Percentiles rank a stretch among this genome's conserved stretches.
Evolutionary conservation across 129 eudicot genomes (phyloP).

Genomic region (Rutidosis leptorrhynchoides): DNA sequence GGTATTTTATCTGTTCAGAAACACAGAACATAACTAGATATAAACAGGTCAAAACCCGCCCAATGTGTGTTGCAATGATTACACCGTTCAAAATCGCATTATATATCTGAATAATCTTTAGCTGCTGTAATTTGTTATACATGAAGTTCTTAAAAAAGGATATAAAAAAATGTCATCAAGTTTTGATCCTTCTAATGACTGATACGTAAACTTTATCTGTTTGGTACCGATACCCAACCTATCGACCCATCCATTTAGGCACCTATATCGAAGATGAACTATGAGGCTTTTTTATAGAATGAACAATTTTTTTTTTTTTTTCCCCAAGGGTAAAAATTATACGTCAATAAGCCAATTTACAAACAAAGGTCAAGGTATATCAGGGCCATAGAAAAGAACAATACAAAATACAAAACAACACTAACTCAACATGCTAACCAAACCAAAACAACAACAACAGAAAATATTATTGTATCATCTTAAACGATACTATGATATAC

Average conservation of each 20-base stretch:
- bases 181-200: neutral
- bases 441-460: too few species aligned
- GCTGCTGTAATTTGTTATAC: neutral
- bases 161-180: neutral
- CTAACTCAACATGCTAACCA: too few species aligned
- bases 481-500: neutral
- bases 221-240: neutral
- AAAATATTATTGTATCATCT: neutral
- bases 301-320: too few species aligned
- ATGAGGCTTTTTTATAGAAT: neutral
- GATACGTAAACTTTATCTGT: neutral
- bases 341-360: too few species aligned
- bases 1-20: neutral
- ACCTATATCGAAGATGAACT: neutral
- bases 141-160: too few species aligned
- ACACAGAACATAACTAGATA: neutral
- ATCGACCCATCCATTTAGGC: neutral
- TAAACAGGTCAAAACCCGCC: neutral
- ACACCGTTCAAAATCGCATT: neutral
- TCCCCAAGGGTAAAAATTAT: too few species aligned
- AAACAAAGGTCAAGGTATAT: too few species aligned
- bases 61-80: neutral
- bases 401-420: too few species aligned
- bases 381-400: too few species aligned
- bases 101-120: too few species aligned